Evolutionary conservation across 2,329 filamentous ascomycete species (phyloP).

Genomic region (Pyrenophora graminea): DNA sequence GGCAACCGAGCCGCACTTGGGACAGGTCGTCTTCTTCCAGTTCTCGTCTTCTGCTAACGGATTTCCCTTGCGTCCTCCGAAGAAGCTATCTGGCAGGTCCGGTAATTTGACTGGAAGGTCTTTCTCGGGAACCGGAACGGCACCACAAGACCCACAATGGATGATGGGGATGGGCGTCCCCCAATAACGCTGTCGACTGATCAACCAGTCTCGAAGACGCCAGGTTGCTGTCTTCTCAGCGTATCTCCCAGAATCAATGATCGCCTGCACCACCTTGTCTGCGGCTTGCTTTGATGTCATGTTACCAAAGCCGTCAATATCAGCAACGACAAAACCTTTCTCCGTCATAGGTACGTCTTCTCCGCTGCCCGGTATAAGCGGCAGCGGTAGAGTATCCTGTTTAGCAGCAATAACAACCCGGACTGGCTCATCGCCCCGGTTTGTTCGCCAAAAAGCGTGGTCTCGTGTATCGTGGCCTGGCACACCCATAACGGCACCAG

Average conservation of each 20-base stretch:
- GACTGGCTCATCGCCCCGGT: constrained; percentile 64
- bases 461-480: constrained; percentile 83
- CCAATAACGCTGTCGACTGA: constrained; percentile 93
- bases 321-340: constrained; percentile 68
- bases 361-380: constrained; percentile 38
- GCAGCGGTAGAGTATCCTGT: constrained; percentile 6
- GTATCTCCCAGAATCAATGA: constrained; percentile 57
- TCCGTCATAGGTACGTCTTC: constrained; percentile 62
- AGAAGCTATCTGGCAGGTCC: constrained; percentile 68
- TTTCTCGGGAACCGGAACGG: constrained; percentile 75
- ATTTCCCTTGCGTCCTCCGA: constrained; percentile 72
- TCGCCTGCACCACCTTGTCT: constrained; percentile 59
- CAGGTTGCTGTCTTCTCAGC: constrained; percentile 71
- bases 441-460: constrained; percentile 76
- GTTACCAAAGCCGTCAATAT: constrained; percentile 68
- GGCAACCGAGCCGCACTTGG: constrained; percentile 70
- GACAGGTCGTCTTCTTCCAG: constrained; percentile 77
- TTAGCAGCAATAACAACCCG: constrained; percentile 56
- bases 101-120: constrained; percentile 79
- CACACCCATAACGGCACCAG: constrained; percentile 90
- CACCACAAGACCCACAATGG: constrained; percentile 76
- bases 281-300: constrained; percentile 67
- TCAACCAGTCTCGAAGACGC: constrained; percentile 85
- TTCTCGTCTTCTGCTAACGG: constrained; percentile 72
- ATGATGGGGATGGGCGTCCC: constrained; percentile 87